phyloP scores from a whole-genome alignment of 768 basidiomycete genomes.

The Termitomyces sp. region DNA sequence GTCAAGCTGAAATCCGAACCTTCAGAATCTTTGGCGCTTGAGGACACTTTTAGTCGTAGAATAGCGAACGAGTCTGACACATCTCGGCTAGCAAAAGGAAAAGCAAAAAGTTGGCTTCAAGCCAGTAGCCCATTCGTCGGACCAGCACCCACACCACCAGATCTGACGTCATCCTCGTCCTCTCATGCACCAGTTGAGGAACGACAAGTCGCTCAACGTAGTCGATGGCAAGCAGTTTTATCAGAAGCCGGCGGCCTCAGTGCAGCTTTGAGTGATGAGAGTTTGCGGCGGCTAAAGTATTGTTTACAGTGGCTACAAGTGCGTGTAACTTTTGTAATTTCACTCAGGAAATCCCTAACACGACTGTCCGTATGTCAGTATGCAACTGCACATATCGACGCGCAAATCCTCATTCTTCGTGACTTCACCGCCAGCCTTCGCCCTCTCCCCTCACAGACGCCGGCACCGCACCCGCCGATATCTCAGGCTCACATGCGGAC shows the following conservation, averaged over 20 bases:
- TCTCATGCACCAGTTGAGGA: slow-evolving; percentile 22
- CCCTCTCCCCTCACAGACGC: slow-evolving; percentile 32
- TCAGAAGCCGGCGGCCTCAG: slow-evolving; percentile 85
- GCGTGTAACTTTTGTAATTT: slow-evolving; percentile 16
- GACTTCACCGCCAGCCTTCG: slow-evolving; percentile 77
- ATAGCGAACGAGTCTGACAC: slow-evolving; percentile 9
- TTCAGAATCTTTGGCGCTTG: slow-evolving; percentile 16
- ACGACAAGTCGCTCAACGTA: slow-evolving; percentile 63
- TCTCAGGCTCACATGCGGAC: slow-evolving; percentile 53
- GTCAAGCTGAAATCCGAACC: slow-evolving; percentile 18
- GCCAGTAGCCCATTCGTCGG: slow-evolving; percentile 32
- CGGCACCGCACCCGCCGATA: slow-evolving; percentile 25
- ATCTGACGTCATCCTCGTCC: slow-evolving; percentile 23
- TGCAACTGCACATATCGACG: slow-evolving; percentile 82
- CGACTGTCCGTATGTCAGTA: slow-evolving; percentile 42
- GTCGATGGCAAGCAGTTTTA: slow-evolving; percentile 80
- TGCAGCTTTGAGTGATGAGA: slow-evolving; percentile 87
- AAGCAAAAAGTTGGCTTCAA: slow-evolving; percentile 32
- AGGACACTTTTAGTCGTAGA: slow-evolving; percentile 4
- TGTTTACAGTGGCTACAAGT: slow-evolving; percentile 88
- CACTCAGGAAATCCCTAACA: background rate
- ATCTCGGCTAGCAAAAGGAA: slow-evolving; percentile 15
- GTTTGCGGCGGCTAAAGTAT: slow-evolving; percentile 80
- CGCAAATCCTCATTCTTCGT: slow-evolving; percentile 78
- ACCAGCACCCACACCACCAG: slow-evolving; percentile 26